Conservation (phyloP, 176 grass and related monocot species). For the Pharus latifolius region DNA sequence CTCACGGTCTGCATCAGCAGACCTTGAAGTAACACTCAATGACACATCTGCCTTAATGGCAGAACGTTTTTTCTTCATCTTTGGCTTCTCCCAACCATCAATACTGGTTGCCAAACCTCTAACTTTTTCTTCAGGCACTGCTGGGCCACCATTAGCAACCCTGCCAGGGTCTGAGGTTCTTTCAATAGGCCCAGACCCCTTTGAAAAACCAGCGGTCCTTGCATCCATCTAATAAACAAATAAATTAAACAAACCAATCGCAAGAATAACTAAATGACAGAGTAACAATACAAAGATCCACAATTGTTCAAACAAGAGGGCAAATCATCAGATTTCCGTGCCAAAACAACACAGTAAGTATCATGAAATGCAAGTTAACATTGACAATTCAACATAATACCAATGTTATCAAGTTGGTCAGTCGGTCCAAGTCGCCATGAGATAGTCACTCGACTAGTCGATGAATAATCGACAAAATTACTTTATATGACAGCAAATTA, state of each 20-base stretch:
- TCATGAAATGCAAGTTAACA: slow-evolving; percentile 12
- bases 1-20: slow-evolving; percentile 50
- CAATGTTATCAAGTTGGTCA: too few relatives aligned
- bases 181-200: slow-evolving; percentile 38
- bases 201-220: slow-evolving; percentile 43
- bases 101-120: slow-evolving; percentile 42
- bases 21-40: slow-evolving; percentile 31
- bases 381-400: slow-evolving; percentile 3
- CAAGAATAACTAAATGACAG: background rate
- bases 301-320: background rate
- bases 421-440: too few relatives aligned
- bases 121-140: slow-evolving; percentile 51
- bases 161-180: slow-evolving; percentile 62
- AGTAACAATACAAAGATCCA: background rate
- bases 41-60: slow-evolving; percentile 57
- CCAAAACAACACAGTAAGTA: background rate
- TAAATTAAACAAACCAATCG: background rate
- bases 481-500: too few relatives aligned
- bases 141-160: slow-evolving; percentile 33
- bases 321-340: slow-evolving; percentile 3
- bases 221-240: slow-evolving; percentile 69
- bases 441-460: too few relatives aligned
- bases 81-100: slow-evolving; percentile 83
- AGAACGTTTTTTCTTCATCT: slow-evolving; percentile 86
- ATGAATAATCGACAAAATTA: too few relatives aligned